A percentile compares a stretch with the other conserved stretches of the same genome.
phyloP scores from a whole-genome alignment of 2,329 filamentous ascomycete genomes.

The Kalaharituber pfeilii region DNA sequence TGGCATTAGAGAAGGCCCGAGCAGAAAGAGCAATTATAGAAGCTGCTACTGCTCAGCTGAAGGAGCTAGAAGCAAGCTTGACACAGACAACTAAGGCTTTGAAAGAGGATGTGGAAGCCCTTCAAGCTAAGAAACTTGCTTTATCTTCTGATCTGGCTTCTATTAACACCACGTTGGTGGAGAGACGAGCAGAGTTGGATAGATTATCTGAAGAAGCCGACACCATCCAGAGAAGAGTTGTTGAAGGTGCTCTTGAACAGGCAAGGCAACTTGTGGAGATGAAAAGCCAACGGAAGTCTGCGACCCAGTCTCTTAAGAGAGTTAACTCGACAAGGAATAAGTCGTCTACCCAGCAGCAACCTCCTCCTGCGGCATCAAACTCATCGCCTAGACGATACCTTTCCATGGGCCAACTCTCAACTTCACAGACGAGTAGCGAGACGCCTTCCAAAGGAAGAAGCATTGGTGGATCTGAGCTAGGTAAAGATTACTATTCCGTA shows the following conservation, averaged over 20 bases:
- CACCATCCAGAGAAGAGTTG: conserved; percentile 71
- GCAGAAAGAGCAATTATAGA: conserved; percentile 48
- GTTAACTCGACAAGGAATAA: neutral
- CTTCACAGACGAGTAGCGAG: neutral
- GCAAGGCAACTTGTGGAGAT: conserved; percentile 38
- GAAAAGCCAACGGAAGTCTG: neutral
- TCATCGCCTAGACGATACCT: neutral
- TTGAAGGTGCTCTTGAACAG: conserved; percentile 92
- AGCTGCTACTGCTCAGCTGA: conserved; percentile 25
- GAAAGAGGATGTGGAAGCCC: conserved; percentile 52
- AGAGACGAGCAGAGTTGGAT: conserved; percentile 78
- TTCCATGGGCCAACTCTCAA: neutral
- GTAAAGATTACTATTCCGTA: neutral
- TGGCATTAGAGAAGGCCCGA: conserved; percentile 61
- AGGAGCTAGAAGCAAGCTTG: conserved; percentile 36
- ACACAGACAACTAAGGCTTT: conserved; percentile 41
- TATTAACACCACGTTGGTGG: conserved; percentile 72
- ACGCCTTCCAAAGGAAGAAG: too few relatives aligned
- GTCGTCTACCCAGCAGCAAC: neutral
- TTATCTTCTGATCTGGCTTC: conserved; percentile 75
- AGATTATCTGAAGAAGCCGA: conserved; percentile 83
- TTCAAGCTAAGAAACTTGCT: conserved; percentile 60
- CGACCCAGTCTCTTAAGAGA: neutral
- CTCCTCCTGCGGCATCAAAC: neutral
- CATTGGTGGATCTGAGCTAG: neutral